Evolutionary conservation across 352 stramenopile genomes (phyloP), one percentile per base, ranked within the genome.

Genomic region (Phytophthora sp.): DNA sequence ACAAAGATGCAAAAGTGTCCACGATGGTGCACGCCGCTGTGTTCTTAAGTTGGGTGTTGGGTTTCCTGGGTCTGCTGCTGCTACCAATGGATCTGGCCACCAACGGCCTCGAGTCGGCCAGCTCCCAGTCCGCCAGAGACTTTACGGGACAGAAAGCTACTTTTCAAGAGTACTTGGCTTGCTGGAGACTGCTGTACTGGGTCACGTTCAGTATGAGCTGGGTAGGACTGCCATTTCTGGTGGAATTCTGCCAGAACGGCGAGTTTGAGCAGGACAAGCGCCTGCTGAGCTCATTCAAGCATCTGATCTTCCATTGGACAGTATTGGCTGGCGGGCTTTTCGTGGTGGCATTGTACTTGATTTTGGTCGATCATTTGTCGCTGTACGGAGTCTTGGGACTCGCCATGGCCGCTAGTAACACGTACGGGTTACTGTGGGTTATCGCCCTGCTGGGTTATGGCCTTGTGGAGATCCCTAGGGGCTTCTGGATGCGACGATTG

Each of bases 111-210:
- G 42, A n/a, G n/a, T n/a, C 24, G 21, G 13, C 51, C n/a, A 74
- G 13, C 13, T 50, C 53, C 2, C 39, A 57, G 8, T 29, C 42
- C 26, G 9, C 2, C 26, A 21, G 4, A 0, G 15, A 31, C 18
- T 29, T 60, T 42, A 29, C 36, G 21, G 36, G 46, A 15, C 31
- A 66, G 3, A 66, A 62, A 44, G 20, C 20, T 7, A 47, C 36
- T 4, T 46, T 66, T 9, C 33, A 41, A 3, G 51, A 39, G n/a
- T 84, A 75, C 26, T 26, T 92, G 8, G 15, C 8, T 0, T 55
- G 45, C 15, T 93, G 84, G 84, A 70, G 84, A 60, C 33, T 75
- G 47, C 56, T 93, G 7, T 93, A 93, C 57, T 93, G 82, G 80
- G 24, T 73, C 18, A 88, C 82, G 38, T 91, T 93, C 54, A 5